Conservation (phyloP, 495 filamentous ascomycete species). For the Pyrenula aspistea region DNA sequence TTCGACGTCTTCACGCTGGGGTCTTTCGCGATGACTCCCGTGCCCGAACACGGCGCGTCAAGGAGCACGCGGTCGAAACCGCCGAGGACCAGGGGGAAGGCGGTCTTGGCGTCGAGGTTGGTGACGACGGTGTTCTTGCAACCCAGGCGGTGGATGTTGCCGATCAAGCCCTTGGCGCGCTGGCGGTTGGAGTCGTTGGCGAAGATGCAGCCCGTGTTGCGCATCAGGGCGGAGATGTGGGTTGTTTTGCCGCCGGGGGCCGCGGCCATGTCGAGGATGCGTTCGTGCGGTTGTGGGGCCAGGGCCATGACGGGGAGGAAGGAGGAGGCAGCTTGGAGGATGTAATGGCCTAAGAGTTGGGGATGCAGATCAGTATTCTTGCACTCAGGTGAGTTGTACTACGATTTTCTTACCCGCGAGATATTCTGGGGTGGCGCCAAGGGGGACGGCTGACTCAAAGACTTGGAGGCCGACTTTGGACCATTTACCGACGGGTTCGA, state of each 20-base stretch:
- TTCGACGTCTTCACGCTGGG: conserved; percentile 94
- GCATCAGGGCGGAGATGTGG: conserved; percentile 93
- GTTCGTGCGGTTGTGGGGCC: conserved; percentile 84
- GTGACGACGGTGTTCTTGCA: conserved; percentile 89
- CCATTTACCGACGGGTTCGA: conserved; percentile 98
- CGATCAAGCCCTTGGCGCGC: conserved; percentile 91
- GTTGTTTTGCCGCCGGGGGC: conserved; percentile 97
- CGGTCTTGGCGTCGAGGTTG: conserved; percentile 79
- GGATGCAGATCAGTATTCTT: no score
- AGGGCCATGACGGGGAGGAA: conserved; percentile 98
- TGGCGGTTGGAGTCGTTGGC: conserved; percentile 92
- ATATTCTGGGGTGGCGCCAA: conserved; percentile 97
- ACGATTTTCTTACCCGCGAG: no score
- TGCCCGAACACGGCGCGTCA: conserved; percentile 73
- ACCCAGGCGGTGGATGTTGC: conserved; percentile 93
- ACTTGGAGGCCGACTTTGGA: conserved; percentile 94
- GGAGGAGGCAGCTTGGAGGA: conserved; percentile 90
- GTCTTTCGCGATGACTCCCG: conserved; percentile 91
- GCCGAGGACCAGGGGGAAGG: conserved; percentile 83
- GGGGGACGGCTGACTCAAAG: conserved; percentile 84
- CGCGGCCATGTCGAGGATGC: conserved; percentile 89
- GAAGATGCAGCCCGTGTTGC: conserved; percentile 91
- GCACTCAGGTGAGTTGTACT: no score
- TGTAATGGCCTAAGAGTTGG: conserved; percentile 99
- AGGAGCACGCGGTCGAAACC: conserved; percentile 81